These are phyloP conservation scores for Phytophthora hibernalis DNA, from an alignment of 352 stramenopile species.

Conservation along the genomic window DNA sequence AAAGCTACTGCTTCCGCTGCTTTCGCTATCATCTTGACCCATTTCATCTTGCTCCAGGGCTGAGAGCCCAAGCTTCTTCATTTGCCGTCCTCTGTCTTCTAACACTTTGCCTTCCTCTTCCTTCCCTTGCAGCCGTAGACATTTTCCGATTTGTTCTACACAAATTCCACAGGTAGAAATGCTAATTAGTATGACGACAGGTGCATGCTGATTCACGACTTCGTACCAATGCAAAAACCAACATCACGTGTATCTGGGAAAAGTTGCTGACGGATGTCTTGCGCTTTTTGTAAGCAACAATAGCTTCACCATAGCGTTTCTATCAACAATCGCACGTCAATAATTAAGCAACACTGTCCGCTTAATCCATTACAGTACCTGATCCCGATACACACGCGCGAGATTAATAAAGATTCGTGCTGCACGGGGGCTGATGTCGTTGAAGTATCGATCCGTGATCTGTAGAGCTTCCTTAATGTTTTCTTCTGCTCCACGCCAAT, in stretches of 20 bases:
- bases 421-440: slow-evolving; percentile 73
- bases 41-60: slow-evolving; percentile 43
- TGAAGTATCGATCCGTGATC: slow-evolving; percentile 83
- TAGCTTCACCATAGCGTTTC: slow-evolving; percentile 75
- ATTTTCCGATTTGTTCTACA: slow-evolving; percentile 89
- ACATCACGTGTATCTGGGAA: slow-evolving; percentile 80
- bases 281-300: slow-evolving; percentile 72
- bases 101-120: slow-evolving; percentile 66
- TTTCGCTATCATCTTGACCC: slow-evolving; percentile 25
- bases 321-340: slow-evolving; percentile 16
- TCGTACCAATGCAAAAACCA: slow-evolving; percentile 76
- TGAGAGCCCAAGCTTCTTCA: slow-evolving; percentile 67
- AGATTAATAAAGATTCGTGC: slow-evolving; percentile 84
- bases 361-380: slow-evolving; percentile 37
- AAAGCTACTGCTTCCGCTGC: slow-evolving; percentile 31
- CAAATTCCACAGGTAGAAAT: background rate
- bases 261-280: slow-evolving; percentile 77
- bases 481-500: slow-evolving; percentile 70
- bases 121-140: slow-evolving; percentile 59
- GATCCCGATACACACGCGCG: slow-evolving; percentile 77
- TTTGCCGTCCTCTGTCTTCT: slow-evolving; percentile 62
- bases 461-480: slow-evolving; percentile 81
- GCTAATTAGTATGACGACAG: background rate
- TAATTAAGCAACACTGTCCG: background rate
- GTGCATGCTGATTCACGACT: background rate